Evolutionary conservation across 805 yeast species (phyloP), one percentile per base, ranked within the genome.

Genomic region (Kodamaea hsintzibuensis): DNA sequence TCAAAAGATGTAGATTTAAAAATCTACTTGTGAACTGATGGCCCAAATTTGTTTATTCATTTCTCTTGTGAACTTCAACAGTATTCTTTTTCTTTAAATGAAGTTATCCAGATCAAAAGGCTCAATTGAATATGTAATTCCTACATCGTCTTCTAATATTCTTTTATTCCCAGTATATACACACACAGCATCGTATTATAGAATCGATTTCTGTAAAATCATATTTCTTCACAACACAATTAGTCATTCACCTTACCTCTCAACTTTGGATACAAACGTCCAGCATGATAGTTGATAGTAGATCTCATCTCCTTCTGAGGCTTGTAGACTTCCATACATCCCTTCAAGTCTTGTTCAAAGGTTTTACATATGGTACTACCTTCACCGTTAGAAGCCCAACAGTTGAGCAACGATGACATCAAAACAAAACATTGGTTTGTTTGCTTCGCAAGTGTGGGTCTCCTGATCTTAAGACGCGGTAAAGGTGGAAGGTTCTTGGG

Each of bases 321-420:
- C 60, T 70, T 72, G 60, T 61, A 62, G 17, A 72, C 72, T 47
- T 76, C 82, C 87, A 90, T 88, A 67, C 97, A 92, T 12, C 71
- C 71, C 65, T 89, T 89, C 67, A 91, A 80, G 56, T 89, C 90
- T 37, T 71, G 68, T 64, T 87, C 96, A 47, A 89, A 71, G 7
- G 74, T 76, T 19, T 79, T 75, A 72, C 98, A 92, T 47, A 74
- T 79, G 9, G 79, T 73, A 18, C 86, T 76, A 56, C 95, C 92
- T 70, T 91, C 96, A 48, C 96, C 93, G 72, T 90, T 89, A 19
- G 97, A 89, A 2, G 97, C 96, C 98, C 98, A 92, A 74, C 98
- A 92, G 78, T 88, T 89, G 61, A 92, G 76, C 68, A 92, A 78
- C 47, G 89, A 86, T 1, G 95, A 85, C 92, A 92, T 89, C 58